Evolutionary conservation across 163 green algal species (phyloP).

Genomic region (Chlorella variabilis): DNA sequence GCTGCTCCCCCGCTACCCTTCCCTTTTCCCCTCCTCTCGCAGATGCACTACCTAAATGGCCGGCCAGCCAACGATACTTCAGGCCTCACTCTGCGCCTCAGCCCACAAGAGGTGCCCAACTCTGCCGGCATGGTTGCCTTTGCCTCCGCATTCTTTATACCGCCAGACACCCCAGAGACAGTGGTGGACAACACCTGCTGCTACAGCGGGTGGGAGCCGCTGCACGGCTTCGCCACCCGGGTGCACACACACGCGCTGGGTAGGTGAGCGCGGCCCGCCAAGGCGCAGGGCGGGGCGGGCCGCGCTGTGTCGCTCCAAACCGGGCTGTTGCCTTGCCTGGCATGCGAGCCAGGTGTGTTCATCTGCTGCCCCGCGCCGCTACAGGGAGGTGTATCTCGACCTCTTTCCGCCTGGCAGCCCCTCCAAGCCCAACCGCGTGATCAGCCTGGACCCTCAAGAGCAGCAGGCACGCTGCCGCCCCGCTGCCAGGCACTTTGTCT

Average conservation of each 20-base stretch:
- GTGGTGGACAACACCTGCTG: conserved; percentile 82
- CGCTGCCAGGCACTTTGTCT: too few species aligned
- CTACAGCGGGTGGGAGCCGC: conserved; percentile 76
- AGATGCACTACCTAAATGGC: conserved; percentile 65
- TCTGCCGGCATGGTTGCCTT: conserved; percentile 80
- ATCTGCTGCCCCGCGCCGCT: not conserved
- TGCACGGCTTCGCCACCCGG: conserved; percentile 79
- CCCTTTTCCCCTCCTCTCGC: not conserved
- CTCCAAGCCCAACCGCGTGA: not conserved
- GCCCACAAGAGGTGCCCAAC: conserved; percentile 32
- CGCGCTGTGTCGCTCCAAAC: not conserved
- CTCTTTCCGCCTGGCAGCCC: not conserved
- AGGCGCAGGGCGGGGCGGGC: not conserved
- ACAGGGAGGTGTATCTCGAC: conserved; percentile 60
- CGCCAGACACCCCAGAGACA: conserved; percentile 56
- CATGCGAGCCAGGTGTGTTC: too few species aligned
- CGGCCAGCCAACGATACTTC: conserved; percentile 54
- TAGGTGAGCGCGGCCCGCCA: conserved; percentile 20
- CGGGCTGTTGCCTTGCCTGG: too few species aligned
- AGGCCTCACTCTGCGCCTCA: conserved; percentile 54
- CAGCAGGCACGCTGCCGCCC: conserved; percentile 38
- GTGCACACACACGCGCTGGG: conserved; percentile 92
- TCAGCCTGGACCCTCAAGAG: conserved; percentile 70
- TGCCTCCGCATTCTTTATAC: conserved; percentile 77
- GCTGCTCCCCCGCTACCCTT: not conserved